Conservation (phyloP, 176 grass and related monocot genomes). For the Elymus sibiricus region DNA sequence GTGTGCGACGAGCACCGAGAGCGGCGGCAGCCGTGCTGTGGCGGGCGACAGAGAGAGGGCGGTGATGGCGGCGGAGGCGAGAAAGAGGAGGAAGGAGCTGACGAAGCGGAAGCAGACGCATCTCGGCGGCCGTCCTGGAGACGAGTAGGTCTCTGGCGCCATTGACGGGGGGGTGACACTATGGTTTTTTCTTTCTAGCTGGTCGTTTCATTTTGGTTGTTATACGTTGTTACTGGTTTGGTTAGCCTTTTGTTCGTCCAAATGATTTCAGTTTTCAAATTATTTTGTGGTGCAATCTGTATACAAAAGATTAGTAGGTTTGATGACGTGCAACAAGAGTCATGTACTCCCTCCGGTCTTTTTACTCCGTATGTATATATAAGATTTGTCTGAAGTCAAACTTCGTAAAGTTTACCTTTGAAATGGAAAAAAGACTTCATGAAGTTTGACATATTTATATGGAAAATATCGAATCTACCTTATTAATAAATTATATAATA, state of each 20-base stretch:
- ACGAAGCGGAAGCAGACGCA: slow-evolving; percentile 61
- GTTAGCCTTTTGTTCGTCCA: neutral
- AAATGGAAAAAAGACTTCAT: too few species aligned
- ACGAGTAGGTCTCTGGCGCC: slow-evolving; percentile 1
- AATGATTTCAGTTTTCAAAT: neutral
- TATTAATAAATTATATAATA: too few species aligned
- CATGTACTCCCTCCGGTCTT: too few species aligned
- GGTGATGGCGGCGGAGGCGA: slow-evolving; percentile 42
- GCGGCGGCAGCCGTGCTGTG: neutral
- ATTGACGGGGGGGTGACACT: neutral
- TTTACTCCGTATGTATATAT: too few species aligned
- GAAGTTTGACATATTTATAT: too few species aligned
- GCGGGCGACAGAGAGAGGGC: neutral
- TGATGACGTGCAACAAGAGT: too few species aligned
- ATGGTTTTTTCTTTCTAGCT: neutral
- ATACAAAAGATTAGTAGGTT: neutral
- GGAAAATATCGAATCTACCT: too few species aligned
- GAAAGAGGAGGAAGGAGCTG: slow-evolving; percentile 66
- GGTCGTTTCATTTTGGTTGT: neutral
- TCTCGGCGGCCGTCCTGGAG: slow-evolving; percentile 9
- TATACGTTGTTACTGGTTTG: neutral
- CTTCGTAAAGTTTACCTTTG: too few species aligned
- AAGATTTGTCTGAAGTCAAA: too few species aligned
- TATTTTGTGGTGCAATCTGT: neutral
- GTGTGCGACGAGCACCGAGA: neutral